A percentile compares a stretch with the other conserved stretches of the same genome.
Conservation (phyloP, 345 rosid genomes). For the Populus nigra region DNA sequence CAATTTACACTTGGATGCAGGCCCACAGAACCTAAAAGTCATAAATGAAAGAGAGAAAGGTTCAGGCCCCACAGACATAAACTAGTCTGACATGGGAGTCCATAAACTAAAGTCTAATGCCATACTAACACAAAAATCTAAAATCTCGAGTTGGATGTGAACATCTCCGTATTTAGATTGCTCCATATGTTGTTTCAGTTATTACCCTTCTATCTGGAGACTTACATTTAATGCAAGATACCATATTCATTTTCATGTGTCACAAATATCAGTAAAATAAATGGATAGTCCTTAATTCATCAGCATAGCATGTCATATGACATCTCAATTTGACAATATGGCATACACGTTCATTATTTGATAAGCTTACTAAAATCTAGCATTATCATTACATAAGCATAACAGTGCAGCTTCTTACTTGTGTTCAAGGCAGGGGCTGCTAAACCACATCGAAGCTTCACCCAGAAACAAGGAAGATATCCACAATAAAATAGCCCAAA, state of each 20-base stretch:
- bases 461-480: constrained; percentile 94
- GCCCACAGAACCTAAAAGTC: no score
- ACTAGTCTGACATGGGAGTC: neutral
- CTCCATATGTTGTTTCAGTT: neutral
- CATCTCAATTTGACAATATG: neutral
- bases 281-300: neutral
- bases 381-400: constrained; percentile 2
- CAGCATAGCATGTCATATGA: neutral
- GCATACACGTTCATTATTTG: neutral
- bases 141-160: neutral
- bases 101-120: neutral
- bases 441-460: constrained; percentile 83
- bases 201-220: no score
- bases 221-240: neutral
- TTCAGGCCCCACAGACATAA: neutral
- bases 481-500: constrained; percentile 91
- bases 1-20: no score
- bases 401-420: constrained; percentile 43
- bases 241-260: neutral
- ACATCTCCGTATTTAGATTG: neutral
- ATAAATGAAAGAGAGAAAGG: no score
- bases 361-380: neutral
- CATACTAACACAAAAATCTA: neutral
- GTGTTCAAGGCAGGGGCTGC: constrained; percentile 79
- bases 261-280: neutral